Conservation (phyloP, 2,329 filamentous ascomycete species). For the Hymenoscyphus repandus region DNA sequence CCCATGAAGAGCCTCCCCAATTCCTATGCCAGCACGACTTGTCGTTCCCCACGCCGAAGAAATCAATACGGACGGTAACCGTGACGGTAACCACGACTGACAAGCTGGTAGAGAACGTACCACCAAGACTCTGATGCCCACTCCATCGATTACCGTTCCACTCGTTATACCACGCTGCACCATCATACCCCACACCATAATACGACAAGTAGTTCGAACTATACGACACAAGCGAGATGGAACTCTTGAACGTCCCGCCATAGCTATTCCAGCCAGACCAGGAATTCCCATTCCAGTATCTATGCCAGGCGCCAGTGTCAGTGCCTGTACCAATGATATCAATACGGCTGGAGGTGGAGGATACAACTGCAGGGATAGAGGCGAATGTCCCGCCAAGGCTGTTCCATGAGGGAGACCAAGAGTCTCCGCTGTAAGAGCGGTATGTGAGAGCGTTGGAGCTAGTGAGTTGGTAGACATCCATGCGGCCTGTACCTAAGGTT, state of each 20-base stretch:
- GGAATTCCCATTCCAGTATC: neutral
- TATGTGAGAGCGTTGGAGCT: neutral
- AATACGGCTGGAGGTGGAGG: neutral
- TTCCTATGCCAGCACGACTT: neutral
- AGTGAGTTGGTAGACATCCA: slow-evolving; percentile 1
- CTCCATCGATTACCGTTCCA: neutral
- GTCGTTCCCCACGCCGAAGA: slow-evolving; percentile 2
- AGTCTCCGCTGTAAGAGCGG: neutral
- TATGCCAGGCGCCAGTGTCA: neutral
- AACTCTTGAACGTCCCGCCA: neutral
- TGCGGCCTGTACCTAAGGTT: neutral
- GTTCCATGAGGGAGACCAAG: neutral
- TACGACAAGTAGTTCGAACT: neutral
- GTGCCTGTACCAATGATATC: neutral
- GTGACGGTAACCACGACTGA: neutral
- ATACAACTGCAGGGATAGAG: neutral
- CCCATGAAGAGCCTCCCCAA: neutral
- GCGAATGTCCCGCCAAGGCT: neutral
- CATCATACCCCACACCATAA: neutral
- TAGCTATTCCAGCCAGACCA: neutral
- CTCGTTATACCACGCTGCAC: neutral
- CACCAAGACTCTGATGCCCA: neutral
- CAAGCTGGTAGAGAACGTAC: neutral
- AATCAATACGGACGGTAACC: neutral
- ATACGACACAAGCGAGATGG: neutral